These are phyloP conservation scores for Biscogniauxia marginata DNA, from an alignment of 2,329 filamentous ascomycete species.

Conservation along the genomic window DNA sequence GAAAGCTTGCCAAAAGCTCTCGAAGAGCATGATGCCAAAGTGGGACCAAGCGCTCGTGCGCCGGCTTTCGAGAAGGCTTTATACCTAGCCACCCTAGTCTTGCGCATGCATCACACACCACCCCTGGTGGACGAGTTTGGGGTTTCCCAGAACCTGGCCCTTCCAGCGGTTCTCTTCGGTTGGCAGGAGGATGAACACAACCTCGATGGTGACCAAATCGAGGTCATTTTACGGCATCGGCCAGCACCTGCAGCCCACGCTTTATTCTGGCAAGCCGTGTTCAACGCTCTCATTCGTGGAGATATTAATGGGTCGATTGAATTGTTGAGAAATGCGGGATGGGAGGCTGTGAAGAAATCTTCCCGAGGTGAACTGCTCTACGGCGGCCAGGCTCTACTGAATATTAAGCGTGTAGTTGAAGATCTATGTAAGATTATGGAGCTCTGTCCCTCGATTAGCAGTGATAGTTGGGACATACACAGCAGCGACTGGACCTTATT, in stretches of 20 bases:
- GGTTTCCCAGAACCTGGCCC: slow-evolving; percentile 45
- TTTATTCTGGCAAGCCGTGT: slow-evolving; percentile 85
- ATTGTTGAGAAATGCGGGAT: slow-evolving; percentile 72
- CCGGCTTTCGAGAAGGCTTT: slow-evolving; percentile 71
- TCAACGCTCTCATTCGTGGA: slow-evolving; percentile 71
- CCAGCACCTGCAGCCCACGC: slow-evolving; percentile 75
- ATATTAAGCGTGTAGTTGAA: slow-evolving; percentile 70
- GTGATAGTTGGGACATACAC: slow-evolving; percentile 76
- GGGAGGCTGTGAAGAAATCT: slow-evolving; percentile 71
- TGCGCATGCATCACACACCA: slow-evolving; percentile 73
- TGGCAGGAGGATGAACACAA: slow-evolving; percentile 80
- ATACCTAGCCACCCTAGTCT: slow-evolving; percentile 73
- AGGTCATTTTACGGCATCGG: slow-evolving; percentile 58
- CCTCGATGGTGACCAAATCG: slow-evolving; percentile 65
- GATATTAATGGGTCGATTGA: slow-evolving; percentile 65
- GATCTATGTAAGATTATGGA: slow-evolving; percentile 69
- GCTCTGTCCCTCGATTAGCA: slow-evolving; percentile 66
- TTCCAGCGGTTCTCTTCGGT: slow-evolving; percentile 76
- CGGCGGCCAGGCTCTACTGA: slow-evolving; percentile 70
- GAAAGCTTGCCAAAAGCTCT: slow-evolving; percentile 47
- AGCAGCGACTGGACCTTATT: slow-evolving; percentile 82
- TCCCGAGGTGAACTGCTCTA: slow-evolving; percentile 67
- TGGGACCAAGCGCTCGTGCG: slow-evolving; percentile 63
- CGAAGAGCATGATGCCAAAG: slow-evolving; percentile 56
- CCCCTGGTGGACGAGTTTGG: slow-evolving; percentile 39